Evolutionary conservation across 805 yeast genomes (phyloP).

Genomic region (Lipomyces yamadae): DNA sequence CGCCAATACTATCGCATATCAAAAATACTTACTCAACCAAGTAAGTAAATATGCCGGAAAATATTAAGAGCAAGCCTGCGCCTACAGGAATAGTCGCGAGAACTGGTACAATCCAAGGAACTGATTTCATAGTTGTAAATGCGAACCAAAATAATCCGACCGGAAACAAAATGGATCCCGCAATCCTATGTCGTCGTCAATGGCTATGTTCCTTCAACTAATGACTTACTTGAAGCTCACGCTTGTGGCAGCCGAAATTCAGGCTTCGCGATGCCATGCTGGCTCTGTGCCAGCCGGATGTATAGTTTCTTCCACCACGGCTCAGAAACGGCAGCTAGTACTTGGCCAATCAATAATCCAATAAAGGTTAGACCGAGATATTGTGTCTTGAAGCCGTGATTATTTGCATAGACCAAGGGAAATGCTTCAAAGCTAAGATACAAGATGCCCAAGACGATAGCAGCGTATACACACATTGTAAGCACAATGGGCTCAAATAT

Average conservation of each 20-base stretch:
- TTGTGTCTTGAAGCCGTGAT: slow-evolving; percentile 60
- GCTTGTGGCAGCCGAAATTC: slow-evolving; percentile 57
- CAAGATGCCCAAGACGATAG: slow-evolving; percentile 59
- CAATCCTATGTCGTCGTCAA: slow-evolving; percentile 41
- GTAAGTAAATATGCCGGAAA: slow-evolving; percentile 49
- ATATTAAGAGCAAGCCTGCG: slow-evolving; percentile 47
- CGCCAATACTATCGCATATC: slow-evolving; percentile 50
- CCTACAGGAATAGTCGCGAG: slow-evolving; percentile 56
- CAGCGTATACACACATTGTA: slow-evolving; percentile 59
- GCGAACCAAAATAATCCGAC: slow-evolving; percentile 58
- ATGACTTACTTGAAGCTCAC: slow-evolving; percentile 11
- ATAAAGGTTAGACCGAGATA: slow-evolving; percentile 63
- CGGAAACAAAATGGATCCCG: slow-evolving; percentile 54
- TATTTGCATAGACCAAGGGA: slow-evolving; percentile 58
- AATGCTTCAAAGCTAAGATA: slow-evolving; percentile 64
- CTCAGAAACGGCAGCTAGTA: slow-evolving; percentile 56
- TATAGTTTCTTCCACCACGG: slow-evolving; percentile 64
- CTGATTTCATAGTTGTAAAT: slow-evolving; percentile 53
- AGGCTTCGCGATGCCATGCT: slow-evolving; percentile 47
- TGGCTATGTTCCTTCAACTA: neutral
- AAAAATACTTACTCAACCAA: slow-evolving; percentile 50
- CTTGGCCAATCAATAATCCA: slow-evolving; percentile 58
- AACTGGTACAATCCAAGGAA: slow-evolving; percentile 60
- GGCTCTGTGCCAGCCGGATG: slow-evolving; percentile 59
- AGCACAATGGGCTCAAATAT: slow-evolving; percentile 59